Percentiles rank a stretch among this genome's conserved stretches.
Evolutionary conservation across 2,329 filamentous ascomycete genomes (phyloP).

Genomic region (Diaporthe helianthi): DNA sequence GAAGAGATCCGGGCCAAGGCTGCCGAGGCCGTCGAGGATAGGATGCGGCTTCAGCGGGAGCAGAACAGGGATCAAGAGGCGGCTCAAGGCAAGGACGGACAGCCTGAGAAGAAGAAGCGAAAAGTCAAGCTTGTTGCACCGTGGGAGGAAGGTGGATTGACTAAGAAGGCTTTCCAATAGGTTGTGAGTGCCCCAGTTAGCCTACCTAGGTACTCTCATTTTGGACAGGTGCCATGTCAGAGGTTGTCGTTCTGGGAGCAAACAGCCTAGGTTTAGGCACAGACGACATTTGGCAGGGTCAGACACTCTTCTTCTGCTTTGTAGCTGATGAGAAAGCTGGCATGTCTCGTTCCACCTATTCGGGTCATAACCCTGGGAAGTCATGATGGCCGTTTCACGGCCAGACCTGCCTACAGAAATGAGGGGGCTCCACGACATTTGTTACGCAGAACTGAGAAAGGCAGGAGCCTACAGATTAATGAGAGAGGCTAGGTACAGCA

Average conservation of each 20-base stretch:
- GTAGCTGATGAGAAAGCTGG: too few species aligned
- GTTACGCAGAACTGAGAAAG: not conserved
- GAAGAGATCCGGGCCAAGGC: conserved; percentile 33
- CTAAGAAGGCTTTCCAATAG: not conserved
- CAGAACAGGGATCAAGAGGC: not conserved
- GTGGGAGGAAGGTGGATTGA: conserved; percentile 30
- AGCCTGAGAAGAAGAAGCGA: conserved; percentile 16
- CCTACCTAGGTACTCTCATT: not conserved
- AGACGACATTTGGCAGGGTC: not conserved
- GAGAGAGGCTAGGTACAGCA: not conserved
- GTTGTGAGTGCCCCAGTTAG: not conserved
- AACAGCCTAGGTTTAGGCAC: not conserved
- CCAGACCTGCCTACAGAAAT: not conserved
- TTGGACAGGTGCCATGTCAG: too few species aligned
- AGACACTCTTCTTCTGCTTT: not conserved
- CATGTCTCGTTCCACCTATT: not conserved
- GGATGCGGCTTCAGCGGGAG: conserved; percentile 10
- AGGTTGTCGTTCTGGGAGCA: not conserved
- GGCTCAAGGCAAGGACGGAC: not conserved
- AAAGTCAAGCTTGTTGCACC: conserved; percentile 32
- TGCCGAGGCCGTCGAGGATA: conserved; percentile 28
- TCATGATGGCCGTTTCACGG: not conserved
- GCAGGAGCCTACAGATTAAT: too few species aligned
- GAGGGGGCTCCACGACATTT: not conserved
- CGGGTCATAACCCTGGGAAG: too few species aligned